A percentile compares a stretch with the other conserved stretches of the same genome.
Evolutionary conservation across 2,329 filamentous ascomycete species (phyloP).

Genomic region (Colletotrichum neosansevieriae): DNA sequence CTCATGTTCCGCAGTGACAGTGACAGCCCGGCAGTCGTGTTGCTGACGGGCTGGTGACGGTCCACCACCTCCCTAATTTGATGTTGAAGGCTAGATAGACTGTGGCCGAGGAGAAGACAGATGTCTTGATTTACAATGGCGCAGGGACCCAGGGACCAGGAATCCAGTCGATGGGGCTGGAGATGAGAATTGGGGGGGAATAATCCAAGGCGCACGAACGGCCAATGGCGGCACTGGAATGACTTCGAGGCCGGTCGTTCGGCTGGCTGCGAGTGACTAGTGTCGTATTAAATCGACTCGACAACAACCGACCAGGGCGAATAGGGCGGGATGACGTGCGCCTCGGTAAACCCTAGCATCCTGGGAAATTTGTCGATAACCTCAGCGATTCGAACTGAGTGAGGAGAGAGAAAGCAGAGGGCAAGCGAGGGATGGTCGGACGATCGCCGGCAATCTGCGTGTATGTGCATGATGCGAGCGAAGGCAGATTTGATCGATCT

Average conservation of each 20-base stretch:
- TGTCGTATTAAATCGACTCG: slow-evolving; percentile 24
- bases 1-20: slow-evolving; percentile 6
- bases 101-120: neutral
- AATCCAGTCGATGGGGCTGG: slow-evolving; percentile 25
- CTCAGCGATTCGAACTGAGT: slow-evolving; percentile 24
- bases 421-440: slow-evolving; percentile 28
- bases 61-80: neutral
- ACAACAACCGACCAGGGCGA: slow-evolving; percentile 27
- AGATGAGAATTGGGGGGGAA: slow-evolving; percentile 21
- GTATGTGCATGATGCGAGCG: slow-evolving; percentile 22
- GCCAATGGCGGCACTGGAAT: slow-evolving; percentile 30
- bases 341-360: slow-evolving; percentile 39
- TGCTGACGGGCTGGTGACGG: slow-evolving; percentile 16
- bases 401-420: slow-evolving; percentile 3
- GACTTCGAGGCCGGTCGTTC: slow-evolving; percentile 28
- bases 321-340: slow-evolving; percentile 39
- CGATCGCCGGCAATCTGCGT: slow-evolving; percentile 32
- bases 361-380: slow-evolving; percentile 37
- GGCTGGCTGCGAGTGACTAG: slow-evolving; percentile 38
- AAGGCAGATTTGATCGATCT: slow-evolving; percentile 24
- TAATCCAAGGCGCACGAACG: neutral
- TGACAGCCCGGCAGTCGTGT: slow-evolving; percentile 7
- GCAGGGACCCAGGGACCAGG: slow-evolving; percentile 23
- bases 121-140: slow-evolving; percentile 25
- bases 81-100: neutral